Evolutionary conservation across 2,329 filamentous ascomycete species (phyloP).

Genomic region (Sarocladium kiliense): DNA sequence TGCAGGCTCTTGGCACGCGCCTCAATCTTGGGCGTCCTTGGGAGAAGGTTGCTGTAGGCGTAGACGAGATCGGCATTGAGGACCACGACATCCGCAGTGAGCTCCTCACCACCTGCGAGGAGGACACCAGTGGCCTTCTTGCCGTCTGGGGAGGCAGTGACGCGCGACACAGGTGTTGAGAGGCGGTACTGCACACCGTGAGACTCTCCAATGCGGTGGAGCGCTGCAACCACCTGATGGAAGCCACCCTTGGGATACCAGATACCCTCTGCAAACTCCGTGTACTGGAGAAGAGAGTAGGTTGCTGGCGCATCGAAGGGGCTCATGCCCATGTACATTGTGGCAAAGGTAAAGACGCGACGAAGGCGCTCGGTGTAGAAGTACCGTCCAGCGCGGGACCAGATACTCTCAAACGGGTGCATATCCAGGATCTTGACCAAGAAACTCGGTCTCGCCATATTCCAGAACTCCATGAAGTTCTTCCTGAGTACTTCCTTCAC

Average conservation of each 20-base stretch:
- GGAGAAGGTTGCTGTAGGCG: slow-evolving; percentile 66
- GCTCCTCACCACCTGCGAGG: slow-evolving; percentile 50
- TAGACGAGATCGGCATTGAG: slow-evolving; percentile 73
- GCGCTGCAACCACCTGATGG: slow-evolving; percentile 56
- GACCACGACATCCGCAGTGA: slow-evolving; percentile 61
- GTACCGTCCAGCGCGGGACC: slow-evolving; percentile 58
- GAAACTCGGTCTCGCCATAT: slow-evolving; percentile 55
- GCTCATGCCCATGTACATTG: slow-evolving; percentile 81
- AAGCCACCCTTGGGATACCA: slow-evolving; percentile 72
- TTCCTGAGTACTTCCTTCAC: slow-evolving; percentile 59
- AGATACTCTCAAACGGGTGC: slow-evolving; percentile 69
- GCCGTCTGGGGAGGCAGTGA: slow-evolving; percentile 48
- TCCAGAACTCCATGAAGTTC: slow-evolving; percentile 59
- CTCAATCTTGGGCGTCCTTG: slow-evolving; percentile 34
- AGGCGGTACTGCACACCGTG: slow-evolving; percentile 60
- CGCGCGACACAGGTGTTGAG: slow-evolving; percentile 48
- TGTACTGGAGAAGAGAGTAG: slow-evolving; percentile 69
- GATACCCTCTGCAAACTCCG: slow-evolving; percentile 70
- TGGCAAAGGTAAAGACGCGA: slow-evolving; percentile 70
- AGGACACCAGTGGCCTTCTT: slow-evolving; percentile 52
- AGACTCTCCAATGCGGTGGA: slow-evolving; percentile 58
- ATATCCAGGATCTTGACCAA: slow-evolving; percentile 52
- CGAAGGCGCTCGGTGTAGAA: slow-evolving; percentile 66
- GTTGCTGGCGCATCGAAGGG: slow-evolving; percentile 72
- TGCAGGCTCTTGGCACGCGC: slow-evolving; percentile 34